Conservation (phyloP, 164 flowering plant species). For the Akebia trifoliata region DNA sequence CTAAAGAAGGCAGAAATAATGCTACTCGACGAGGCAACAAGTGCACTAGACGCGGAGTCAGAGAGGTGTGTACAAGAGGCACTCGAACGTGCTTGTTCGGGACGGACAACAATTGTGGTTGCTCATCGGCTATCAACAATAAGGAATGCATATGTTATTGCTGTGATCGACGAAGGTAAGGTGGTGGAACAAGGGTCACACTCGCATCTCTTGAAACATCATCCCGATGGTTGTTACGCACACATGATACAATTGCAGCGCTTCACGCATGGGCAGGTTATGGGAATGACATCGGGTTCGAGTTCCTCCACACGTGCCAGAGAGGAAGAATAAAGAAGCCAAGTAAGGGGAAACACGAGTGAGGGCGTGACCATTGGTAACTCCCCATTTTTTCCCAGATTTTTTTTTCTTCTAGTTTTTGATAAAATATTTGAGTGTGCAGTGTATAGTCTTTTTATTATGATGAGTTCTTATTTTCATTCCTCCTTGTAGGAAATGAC, state of each 20-base stretch:
- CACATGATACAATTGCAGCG: conserved; percentile 90
- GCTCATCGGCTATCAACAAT: conserved; percentile 91
- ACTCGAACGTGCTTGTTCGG: conserved; percentile 66
- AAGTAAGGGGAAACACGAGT: conserved; percentile 3
- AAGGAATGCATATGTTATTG: conserved; percentile 78
- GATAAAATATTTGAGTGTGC: background rate
- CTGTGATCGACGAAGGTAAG: conserved; percentile 92
- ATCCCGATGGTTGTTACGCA: conserved; percentile 84
- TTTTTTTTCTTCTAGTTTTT: background rate
- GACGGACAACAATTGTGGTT: conserved; percentile 76
- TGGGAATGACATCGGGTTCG: conserved; percentile 48
- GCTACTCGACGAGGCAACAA: conserved; percentile 96
- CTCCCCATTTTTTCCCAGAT: background rate
- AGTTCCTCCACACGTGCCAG: conserved; percentile 36
- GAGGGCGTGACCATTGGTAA: background rate
- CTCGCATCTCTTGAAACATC: conserved; percentile 70
- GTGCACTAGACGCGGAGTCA: conserved; percentile 93
- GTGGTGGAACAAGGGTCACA: conserved; percentile 96
- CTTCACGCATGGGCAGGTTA: conserved; percentile 59
- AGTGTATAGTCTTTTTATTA: conserved; percentile 6
- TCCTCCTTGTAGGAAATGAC: conserved; percentile 3
- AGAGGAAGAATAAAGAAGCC: conserved; percentile 35
- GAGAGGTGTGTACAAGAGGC: conserved; percentile 88
- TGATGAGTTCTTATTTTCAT: conserved; percentile 3
- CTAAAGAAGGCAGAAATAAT: conserved; percentile 66